phyloP scores from a whole-genome alignment of 352 stramenopile genomes.

The Phytophthora gonapodyides region DNA sequence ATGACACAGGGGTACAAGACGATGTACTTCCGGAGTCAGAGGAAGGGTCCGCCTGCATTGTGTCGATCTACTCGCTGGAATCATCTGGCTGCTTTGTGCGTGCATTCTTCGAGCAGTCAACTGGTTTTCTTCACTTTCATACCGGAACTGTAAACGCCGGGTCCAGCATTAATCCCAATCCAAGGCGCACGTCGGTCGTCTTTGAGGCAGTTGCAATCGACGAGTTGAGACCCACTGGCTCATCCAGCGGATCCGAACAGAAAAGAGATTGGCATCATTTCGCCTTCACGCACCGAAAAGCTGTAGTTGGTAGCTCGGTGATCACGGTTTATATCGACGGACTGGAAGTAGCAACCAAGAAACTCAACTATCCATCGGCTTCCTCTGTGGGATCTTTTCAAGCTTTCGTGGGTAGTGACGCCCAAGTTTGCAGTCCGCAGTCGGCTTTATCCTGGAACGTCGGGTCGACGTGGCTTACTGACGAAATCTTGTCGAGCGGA shows the following conservation, averaged over 20 bases:
- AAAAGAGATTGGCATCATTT: slow-evolving; percentile 75
- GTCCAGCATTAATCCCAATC: slow-evolving; percentile 58
- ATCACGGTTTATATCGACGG: slow-evolving; percentile 81
- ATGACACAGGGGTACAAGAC: neutral
- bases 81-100: slow-evolving; percentile 63
- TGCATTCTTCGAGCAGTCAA: slow-evolving; percentile 75
- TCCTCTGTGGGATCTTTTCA: slow-evolving; percentile 51
- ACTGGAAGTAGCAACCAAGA: slow-evolving; percentile 72
- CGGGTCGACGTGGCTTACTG: slow-evolving; percentile 68
- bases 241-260: slow-evolving; percentile 15
- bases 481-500: slow-evolving; percentile 52
- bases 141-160: slow-evolving; percentile 55
- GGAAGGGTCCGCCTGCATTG: slow-evolving; percentile 64
- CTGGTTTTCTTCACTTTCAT: slow-evolving; percentile 68
- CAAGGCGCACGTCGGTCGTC: slow-evolving; percentile 54
- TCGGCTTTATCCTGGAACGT: slow-evolving; percentile 70
- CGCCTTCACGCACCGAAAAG: slow-evolving; percentile 70
- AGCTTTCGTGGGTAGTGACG: slow-evolving; percentile 75
- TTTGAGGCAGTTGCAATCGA: slow-evolving; percentile 73
- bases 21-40: slow-evolving; percentile 12
- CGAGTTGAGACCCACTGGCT: slow-evolving; percentile 30
- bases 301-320: slow-evolving; percentile 69
- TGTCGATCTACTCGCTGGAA: slow-evolving; percentile 78
- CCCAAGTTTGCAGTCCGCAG: slow-evolving; percentile 66
- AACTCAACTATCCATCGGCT: slow-evolving; percentile 67